A percentile compares a stretch with the other conserved stretches of the same genome.
phyloP scores from a whole-genome alignment of 495 filamentous ascomycete species.

The Pyronema omphalodes region DNA sequence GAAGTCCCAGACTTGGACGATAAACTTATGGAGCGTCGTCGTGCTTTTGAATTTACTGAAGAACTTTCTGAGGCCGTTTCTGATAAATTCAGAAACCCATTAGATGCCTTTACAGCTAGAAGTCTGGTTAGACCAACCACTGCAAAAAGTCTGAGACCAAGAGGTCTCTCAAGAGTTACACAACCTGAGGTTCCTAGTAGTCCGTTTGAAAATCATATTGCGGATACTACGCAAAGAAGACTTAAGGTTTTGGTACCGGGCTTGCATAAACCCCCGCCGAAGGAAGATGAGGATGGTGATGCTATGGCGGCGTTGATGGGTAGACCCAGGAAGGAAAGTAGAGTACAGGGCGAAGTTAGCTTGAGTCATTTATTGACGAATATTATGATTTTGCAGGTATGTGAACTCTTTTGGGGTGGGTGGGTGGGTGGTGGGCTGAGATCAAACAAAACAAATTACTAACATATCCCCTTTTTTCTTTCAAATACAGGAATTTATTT shows the following conservation, averaged over 20 bases:
- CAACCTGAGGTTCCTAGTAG: conserved; percentile 17
- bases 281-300: conserved; percentile 16
- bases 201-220: conserved; percentile 13
- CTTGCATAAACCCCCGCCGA: conserved; percentile 21
- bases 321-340: neutral
- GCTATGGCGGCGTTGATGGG: conserved; percentile 8
- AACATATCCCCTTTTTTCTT: conserved; percentile 19
- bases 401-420: neutral
- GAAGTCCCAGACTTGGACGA: conserved; percentile 61
- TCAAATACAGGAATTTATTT: conserved; percentile 64
- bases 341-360: conserved; percentile 33
- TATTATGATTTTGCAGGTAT: conserved; percentile 42
- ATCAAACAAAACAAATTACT: conserved; percentile 25
- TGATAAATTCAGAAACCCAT: neutral
- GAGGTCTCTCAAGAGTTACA: conserved; percentile 3
- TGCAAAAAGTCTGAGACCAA: neutral
- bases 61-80: conserved; percentile 18
- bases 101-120: conserved; percentile 16
- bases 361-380: conserved; percentile 80
- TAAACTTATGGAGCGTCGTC: conserved; percentile 51
- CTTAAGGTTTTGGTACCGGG: conserved; percentile 15
- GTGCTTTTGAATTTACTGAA: conserved; percentile 42
- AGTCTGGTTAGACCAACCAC: conserved; percentile 15
- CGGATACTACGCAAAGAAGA: conserved; percentile 16
- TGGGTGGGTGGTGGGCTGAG: neutral